These are phyloP conservation scores for Trifolium dubium DNA, from an alignment of 306 rosid genomes.

Conservation along the genomic window DNA sequence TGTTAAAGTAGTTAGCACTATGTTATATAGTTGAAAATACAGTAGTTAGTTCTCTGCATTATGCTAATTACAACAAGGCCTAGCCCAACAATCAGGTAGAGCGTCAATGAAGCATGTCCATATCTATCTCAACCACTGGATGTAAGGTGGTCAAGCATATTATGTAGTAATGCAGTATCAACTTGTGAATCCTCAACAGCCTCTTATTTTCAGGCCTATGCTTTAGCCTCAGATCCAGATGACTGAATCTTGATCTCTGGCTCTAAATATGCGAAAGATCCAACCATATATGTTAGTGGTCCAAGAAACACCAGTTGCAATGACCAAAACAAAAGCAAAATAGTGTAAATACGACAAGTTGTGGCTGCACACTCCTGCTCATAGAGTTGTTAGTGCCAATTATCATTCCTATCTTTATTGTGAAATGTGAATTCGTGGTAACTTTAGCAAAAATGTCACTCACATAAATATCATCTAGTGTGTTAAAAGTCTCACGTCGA, in stretches of 20 bases:
- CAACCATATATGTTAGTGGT: not conserved
- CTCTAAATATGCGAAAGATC: not conserved
- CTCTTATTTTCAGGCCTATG: not conserved
- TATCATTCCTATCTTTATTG: not conserved
- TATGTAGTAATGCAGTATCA: not conserved
- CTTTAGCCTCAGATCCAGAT: not conserved
- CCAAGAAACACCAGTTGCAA: not conserved
- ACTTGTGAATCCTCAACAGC: not conserved
- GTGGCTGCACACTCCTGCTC: not conserved
- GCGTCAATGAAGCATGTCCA: not conserved
- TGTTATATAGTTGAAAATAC: not conserved
- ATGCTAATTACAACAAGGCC: not conserved
- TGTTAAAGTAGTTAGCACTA: slow-evolving; percentile 7
- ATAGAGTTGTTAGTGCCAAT: not conserved
- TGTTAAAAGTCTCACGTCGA: too few species aligned
- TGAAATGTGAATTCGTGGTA: not conserved
- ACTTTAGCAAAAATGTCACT: not conserved
- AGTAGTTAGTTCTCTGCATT: not conserved
- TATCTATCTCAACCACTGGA: too few species aligned
- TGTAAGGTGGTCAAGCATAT: too few species aligned
- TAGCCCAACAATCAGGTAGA: not conserved
- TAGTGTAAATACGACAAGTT: not conserved
- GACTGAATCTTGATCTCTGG: not conserved
- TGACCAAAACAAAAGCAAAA: not conserved
- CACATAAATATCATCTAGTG: not conserved